Base-by-base conservation (phyloP, 73 alveolate species). In the Breviolum minutum region DNA sequence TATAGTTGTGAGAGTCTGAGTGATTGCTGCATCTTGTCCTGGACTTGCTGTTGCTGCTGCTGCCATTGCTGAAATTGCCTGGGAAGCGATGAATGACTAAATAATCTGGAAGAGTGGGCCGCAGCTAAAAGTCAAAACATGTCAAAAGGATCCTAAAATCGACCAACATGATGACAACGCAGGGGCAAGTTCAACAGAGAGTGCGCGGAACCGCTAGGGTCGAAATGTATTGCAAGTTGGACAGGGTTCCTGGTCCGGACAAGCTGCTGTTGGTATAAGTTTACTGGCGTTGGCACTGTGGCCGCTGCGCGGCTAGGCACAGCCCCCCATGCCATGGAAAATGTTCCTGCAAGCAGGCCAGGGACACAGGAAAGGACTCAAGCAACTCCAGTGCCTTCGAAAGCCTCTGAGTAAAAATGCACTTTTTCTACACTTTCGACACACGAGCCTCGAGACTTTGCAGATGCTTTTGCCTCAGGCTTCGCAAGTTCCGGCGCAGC, bases 11-110 rank as follows among this genome's bases (percentile, higher is more conserved):
- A 80, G n/a, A 5, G 19, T 16, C 12, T 14, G 62, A 40, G 54
- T 40, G 54, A 3, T 40, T 40, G 29, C 13, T 22, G 60, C 70
- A 12, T 12, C 71, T 5, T 27, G 69, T 77, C 97, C 97, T 91
- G 97, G 48, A 91, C 97, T 63, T 71, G 88, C n/a, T 73, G 97
- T 32, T 91, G 97, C 97, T 91, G 97, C 88, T 91, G 97, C 84
- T 91, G 97, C 97, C 97, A 91, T 29, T 91, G 97, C 76, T 77
- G 88, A 29, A 73, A 73, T 79, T 91, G 97, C 97, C 97, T 91
- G 24, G 32, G 64, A 7, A 16, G 63, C 86, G 63, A n/a, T n/a
- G 19, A 63, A 30, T 63, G 63, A 16, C 62, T 40, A 3, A 40
- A 40, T 40, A 40, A 40, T 40, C 54, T 40, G 54, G 54, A 40